phyloP scores from a whole-genome alignment of 768 basidiomycete genomes.

The Psilocybe subaeruginosa region DNA sequence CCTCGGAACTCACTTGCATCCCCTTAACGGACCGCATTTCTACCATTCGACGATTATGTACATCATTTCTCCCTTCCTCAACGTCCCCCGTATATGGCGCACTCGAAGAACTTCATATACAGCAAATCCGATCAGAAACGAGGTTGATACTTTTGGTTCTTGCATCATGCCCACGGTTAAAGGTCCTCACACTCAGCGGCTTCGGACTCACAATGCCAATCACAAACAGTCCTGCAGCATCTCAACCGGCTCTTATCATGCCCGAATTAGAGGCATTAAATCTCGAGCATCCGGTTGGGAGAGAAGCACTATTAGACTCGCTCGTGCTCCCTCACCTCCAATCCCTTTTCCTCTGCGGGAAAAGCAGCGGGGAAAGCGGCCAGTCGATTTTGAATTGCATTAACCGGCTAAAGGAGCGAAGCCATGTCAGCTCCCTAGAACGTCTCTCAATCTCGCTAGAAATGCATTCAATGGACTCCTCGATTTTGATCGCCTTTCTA shows the following conservation, averaged over 20 bases:
- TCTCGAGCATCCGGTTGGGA: constrained; percentile 19
- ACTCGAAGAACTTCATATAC: constrained; percentile 19
- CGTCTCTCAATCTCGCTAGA: constrained; percentile 14
- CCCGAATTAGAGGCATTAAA: constrained; percentile 16
- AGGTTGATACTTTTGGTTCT: constrained; percentile 12
- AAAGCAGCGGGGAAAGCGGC: constrained; percentile 9
- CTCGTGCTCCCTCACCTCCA: constrained; percentile 16
- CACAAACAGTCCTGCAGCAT: background rate
- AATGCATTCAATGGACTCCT: constrained; percentile 5
- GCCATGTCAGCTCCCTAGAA: constrained; percentile 15
- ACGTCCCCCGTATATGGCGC: constrained; percentile 6
- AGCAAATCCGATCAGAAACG: constrained; percentile 16
- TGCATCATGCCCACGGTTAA: constrained; percentile 10
- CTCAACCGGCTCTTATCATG: constrained; percentile 1
- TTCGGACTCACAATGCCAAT: constrained; percentile 11
- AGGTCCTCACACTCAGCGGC: constrained; percentile 17
- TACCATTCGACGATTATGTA: constrained; percentile 12
- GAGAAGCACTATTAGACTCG: constrained; percentile 12
- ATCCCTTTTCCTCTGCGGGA: constrained; percentile 13
- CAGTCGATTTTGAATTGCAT: constrained; percentile 11
- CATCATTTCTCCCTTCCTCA: constrained; percentile 8
- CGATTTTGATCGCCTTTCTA: constrained; percentile 13
- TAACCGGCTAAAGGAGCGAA: constrained; percentile 15
- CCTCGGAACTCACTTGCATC: background rate
- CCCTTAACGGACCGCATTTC: constrained; percentile 8